Evolutionary conservation across 208 protist species (phyloP).

Genomic region (Angomonas deanei): DNA sequence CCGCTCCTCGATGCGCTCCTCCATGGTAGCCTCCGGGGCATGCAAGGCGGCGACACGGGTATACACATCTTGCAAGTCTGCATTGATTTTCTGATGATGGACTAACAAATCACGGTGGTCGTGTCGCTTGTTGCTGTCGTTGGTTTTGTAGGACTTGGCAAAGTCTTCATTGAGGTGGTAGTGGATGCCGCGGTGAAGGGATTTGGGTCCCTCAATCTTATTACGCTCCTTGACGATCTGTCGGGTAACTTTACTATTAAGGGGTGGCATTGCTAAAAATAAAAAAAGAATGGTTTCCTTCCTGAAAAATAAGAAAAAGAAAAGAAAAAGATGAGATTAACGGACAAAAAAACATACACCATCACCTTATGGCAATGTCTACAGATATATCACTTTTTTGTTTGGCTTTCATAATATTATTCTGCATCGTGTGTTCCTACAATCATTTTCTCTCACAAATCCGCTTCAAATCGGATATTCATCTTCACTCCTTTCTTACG

Average conservation of each 20-base stretch:
- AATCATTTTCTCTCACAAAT: neutral
- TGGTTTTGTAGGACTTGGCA: constrained; percentile 37
- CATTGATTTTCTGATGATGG: constrained; percentile 85
- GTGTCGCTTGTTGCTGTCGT: constrained; percentile 24
- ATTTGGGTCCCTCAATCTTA: constrained; percentile 54
- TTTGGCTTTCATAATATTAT: no score
- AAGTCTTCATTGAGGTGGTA: constrained; percentile 45
- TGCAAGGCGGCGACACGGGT: constrained; percentile 68
- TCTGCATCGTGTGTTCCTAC: no score
- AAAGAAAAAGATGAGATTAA: neutral
- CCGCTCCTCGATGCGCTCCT: constrained; percentile 80
- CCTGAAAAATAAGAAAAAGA: neutral
- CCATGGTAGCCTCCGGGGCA: constrained; percentile 71
- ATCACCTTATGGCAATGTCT: no score
- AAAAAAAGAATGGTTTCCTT: neutral
- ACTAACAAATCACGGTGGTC: constrained; percentile 80
- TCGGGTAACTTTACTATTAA: constrained; percentile 65
- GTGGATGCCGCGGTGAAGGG: constrained; percentile 84
- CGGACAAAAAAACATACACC: no score
- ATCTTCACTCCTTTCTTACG: neutral
- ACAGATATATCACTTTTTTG: no score
- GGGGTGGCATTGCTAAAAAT: constrained; percentile 51
- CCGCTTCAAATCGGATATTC: neutral
- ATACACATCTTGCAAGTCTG: constrained; percentile 76
- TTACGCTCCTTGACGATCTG: constrained; percentile 56